Conservation (phyloP, 257 asterid genomes). For the Prunella vulgaris region DNA sequence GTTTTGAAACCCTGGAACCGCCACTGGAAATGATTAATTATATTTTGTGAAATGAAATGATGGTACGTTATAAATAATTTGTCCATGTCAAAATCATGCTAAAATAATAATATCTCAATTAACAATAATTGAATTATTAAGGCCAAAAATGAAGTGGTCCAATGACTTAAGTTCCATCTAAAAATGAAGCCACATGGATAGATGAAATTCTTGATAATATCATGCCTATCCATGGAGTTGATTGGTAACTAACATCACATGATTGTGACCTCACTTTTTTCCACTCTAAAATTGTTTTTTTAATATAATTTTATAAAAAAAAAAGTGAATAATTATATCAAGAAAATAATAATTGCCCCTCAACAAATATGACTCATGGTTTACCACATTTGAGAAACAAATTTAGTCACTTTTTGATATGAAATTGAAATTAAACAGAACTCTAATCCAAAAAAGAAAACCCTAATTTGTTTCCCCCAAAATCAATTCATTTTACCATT, state of each 20-base stretch:
- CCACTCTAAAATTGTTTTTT: slow-evolving; percentile 11
- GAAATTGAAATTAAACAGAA: slow-evolving; percentile 24
- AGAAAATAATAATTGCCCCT: not conserved
- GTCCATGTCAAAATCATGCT: not conserved
- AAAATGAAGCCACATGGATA: slow-evolving; percentile 30
- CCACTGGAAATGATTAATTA: too few relatives aligned
- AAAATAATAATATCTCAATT: not conserved
- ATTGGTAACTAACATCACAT: slow-evolving; percentile 52
- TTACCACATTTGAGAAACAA: slow-evolving; percentile 22
- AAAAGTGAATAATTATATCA: not conserved
- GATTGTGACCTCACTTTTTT: slow-evolving; percentile 41
- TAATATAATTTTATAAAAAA: not conserved
- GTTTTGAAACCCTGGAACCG: too few relatives aligned
- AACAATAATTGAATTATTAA: slow-evolving; percentile 29
- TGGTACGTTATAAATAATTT: too few relatives aligned
- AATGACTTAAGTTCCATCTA: slow-evolving; percentile 24
- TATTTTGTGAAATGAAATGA: too few relatives aligned
- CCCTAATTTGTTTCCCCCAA: slow-evolving; percentile 29
- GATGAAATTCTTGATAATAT: slow-evolving; percentile 26
- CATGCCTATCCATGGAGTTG: slow-evolving; percentile 44
- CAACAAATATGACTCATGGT: slow-evolving; percentile 1
- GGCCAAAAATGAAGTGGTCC: slow-evolving; percentile 29
- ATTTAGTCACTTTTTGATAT: slow-evolving; percentile 15
- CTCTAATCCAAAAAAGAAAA: slow-evolving; percentile 27
- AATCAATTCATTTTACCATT: slow-evolving; percentile 32